Percentiles rank a stretch among this genome's conserved stretches.
These are phyloP conservation scores for Talaromyces sp. DNA, from an alignment of 2,329 filamentous ascomycete genomes.

Conservation along the genomic window DNA sequence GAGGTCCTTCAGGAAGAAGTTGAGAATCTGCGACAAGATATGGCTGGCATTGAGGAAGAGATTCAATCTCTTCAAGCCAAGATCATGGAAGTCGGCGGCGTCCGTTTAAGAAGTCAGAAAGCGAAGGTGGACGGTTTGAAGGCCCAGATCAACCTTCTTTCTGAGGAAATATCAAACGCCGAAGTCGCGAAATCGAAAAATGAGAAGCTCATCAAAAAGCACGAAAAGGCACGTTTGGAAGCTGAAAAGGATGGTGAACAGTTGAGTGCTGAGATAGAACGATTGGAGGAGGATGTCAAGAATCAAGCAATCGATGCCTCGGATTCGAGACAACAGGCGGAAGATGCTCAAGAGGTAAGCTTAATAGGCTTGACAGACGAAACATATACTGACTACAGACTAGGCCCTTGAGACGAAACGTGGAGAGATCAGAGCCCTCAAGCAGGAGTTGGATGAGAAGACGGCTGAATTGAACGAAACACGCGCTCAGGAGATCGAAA, in stretches of 20 bases:
- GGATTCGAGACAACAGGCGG: conserved; percentile 67
- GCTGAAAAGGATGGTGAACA: conserved; percentile 74
- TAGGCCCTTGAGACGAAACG: conserved; percentile 72
- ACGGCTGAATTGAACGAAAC: conserved; percentile 82
- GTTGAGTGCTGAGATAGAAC: conserved; percentile 69
- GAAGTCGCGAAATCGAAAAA: conserved; percentile 89
- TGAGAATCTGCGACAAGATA: conserved; percentile 75
- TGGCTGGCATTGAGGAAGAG: conserved; percentile 84
- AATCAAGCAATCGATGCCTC: conserved; percentile 74
- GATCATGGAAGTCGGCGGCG: conserved; percentile 97
- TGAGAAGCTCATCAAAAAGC: conserved; percentile 84
- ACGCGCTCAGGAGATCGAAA: conserved; percentile 88
- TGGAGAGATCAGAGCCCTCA: conserved; percentile 72
- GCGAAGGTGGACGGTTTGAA: conserved; percentile 86
- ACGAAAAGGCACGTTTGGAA: conserved; percentile 76
- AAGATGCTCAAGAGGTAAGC: conserved; percentile 69
- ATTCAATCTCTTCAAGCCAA: conserved; percentile 91
- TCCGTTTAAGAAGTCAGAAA: conserved; percentile 84
- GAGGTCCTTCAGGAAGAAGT: conserved; percentile 72
- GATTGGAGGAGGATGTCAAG: conserved; percentile 72
- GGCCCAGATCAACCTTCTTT: conserved; percentile 75
- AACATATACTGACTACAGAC: conserved; percentile 23
- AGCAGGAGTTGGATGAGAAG: conserved; percentile 83
- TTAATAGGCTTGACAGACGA: neutral
- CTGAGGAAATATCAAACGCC: conserved; percentile 77